Percentiles rank a stretch among this genome's conserved stretches.
These are phyloP conservation scores for Amylostereum areolatum DNA, from an alignment of 1,284 basidiomycete species.

Conservation along the genomic window DNA sequence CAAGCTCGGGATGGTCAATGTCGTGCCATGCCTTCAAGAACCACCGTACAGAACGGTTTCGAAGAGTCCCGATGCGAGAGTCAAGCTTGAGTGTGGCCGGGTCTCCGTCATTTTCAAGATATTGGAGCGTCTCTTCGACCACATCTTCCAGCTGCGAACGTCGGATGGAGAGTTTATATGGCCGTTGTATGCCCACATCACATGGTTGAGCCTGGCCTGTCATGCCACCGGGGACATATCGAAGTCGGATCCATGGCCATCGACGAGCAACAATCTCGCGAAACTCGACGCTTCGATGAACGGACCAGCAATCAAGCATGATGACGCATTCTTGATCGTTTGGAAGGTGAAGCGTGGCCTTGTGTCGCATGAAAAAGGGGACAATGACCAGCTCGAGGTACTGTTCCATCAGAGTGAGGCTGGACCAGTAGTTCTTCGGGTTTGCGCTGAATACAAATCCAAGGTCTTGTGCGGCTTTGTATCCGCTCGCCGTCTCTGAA, in stretches of 20 bases:
- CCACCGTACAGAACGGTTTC: slow-evolving; percentile 14
- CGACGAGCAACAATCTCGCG: slow-evolving; percentile 18
- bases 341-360: slow-evolving; percentile 15
- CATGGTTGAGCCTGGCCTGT: slow-evolving; percentile 19
- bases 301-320: slow-evolving; percentile 30
- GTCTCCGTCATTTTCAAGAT: slow-evolving; percentile 7
- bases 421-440: slow-evolving; percentile 33
- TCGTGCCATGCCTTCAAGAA: slow-evolving; percentile 12
- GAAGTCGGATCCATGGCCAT: slow-evolving; percentile 16
- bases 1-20: slow-evolving; percentile 13
- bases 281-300: slow-evolving; percentile 30
- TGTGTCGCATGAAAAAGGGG: slow-evolving; percentile 6
- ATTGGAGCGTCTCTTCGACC: slow-evolving; percentile 12
- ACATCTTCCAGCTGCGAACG: slow-evolving; percentile 9
- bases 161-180: slow-evolving; percentile 18
- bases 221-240: slow-evolving; percentile 18
- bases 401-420: slow-evolving; percentile 24
- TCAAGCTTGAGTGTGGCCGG: slow-evolving; percentile 12
- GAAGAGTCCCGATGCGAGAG: slow-evolving; percentile 6
- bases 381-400: slow-evolving; percentile 21
- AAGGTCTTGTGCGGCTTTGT: slow-evolving; percentile 11
- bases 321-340: slow-evolving; percentile 20
- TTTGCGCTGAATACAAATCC: slow-evolving; percentile 22
- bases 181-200: slow-evolving; percentile 22
- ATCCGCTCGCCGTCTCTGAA: slow-evolving; percentile 8